These are phyloP conservation scores for Suillus weaverae DNA, from an alignment of 768 basidiomycete genomes.

Conservation along the genomic window DNA sequence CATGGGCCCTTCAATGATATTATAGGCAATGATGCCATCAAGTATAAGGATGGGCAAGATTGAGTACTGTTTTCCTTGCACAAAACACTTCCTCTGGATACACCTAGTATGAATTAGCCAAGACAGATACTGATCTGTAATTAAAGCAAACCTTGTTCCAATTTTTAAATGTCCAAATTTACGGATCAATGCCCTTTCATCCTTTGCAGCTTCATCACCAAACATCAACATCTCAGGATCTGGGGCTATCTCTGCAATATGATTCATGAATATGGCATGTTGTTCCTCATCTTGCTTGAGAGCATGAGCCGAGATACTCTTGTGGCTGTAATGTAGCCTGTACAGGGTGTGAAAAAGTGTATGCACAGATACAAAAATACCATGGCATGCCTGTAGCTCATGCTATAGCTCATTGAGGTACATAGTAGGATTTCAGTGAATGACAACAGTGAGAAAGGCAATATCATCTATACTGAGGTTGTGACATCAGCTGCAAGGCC, in stretches of 20 bases:
- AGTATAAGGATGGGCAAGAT: constrained; percentile 21
- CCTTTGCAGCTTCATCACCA: constrained; percentile 19
- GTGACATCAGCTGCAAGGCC: no score
- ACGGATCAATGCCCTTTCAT: constrained; percentile 8
- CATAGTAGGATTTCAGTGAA: neutral
- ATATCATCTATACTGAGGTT: neutral
- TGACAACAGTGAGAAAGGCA: neutral
- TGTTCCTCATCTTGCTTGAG: constrained; percentile 13
- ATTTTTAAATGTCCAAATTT: neutral
- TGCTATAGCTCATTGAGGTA: constrained; percentile 17
- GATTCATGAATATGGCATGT: constrained; percentile 13
- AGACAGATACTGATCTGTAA: neutral
- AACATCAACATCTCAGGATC: constrained; percentile 26
- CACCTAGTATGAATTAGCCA: constrained; percentile 9
- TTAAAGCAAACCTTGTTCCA: neutral
- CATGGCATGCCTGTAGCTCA: neutral
- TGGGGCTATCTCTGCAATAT: constrained; percentile 9
- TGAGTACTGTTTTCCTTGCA: constrained; percentile 10
- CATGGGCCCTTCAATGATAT: constrained; percentile 20
- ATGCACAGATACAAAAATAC: neutral
- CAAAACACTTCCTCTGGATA: constrained; percentile 9
- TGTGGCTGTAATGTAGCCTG: constrained; percentile 11
- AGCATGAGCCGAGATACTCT: constrained; percentile 13
- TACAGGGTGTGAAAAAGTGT: constrained; percentile 8
- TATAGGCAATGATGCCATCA: constrained; percentile 19